phyloP scores from a whole-genome alignment of 371 early-diverging fungal genomes.

The Nematocida parisii region DNA sequence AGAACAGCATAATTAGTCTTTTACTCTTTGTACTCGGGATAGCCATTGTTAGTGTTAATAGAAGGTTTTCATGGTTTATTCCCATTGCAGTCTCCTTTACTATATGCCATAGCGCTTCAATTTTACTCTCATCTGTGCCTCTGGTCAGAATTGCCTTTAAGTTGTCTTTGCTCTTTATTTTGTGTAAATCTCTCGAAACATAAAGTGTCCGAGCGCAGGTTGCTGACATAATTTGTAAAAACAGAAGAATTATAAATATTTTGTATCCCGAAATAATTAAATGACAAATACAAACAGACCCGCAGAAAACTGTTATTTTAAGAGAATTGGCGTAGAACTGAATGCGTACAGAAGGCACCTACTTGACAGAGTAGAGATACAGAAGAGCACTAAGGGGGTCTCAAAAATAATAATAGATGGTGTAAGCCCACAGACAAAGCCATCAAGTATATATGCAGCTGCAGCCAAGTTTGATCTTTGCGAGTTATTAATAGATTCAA shows the following conservation, averaged over 20 bases:
- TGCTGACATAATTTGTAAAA: constrained; percentile 29
- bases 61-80: constrained; percentile 46
- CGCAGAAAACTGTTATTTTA: not conserved
- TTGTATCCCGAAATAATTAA: not conserved
- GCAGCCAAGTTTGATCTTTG: constrained; percentile 21
- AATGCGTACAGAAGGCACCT: not conserved
- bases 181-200: constrained; percentile 29
- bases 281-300: not conserved
- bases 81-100: constrained; percentile 55
- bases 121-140: constrained; percentile 45
- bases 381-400: not conserved
- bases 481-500: constrained; percentile 7
- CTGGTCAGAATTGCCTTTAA: constrained; percentile 13
- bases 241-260: constrained; percentile 20
- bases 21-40: constrained; percentile 60
- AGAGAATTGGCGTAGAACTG: not conserved
- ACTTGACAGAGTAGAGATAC: not conserved
- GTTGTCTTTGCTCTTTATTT: constrained; percentile 23
- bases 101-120: constrained; percentile 47
- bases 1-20: constrained; percentile 66
- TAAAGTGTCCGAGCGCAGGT: constrained; percentile 30
- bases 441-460: constrained; percentile 13
- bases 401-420: constrained; percentile 25
- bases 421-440: not conserved
- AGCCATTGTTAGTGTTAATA: constrained; percentile 43